Evolutionary conservation across 805 yeast genomes (phyloP).

Genomic region (Cyberlindnera americana): DNA sequence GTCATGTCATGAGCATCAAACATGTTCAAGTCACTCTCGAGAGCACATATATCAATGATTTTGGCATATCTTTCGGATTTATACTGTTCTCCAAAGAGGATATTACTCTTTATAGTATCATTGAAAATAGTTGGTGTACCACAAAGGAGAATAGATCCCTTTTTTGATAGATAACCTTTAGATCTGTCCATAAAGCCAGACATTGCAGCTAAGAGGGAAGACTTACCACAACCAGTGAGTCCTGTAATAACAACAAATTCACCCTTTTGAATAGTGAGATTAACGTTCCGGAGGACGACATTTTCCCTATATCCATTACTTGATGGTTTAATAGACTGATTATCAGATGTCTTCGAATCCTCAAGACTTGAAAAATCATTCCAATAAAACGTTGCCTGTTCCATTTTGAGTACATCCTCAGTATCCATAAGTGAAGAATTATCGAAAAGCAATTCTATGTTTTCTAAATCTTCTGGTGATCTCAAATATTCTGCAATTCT

Average conservation of each 20-base stretch:
- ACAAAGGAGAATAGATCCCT: slow-evolving; percentile 47
- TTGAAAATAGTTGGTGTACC: slow-evolving; percentile 86
- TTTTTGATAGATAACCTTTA: slow-evolving; percentile 44
- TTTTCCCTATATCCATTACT: background rate
- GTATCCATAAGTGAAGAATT: slow-evolving; percentile 31
- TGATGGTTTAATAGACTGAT: background rate
- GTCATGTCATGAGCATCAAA: slow-evolving; percentile 86
- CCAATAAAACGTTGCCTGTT: slow-evolving; percentile 55
- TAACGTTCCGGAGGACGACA: background rate
- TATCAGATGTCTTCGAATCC: background rate
- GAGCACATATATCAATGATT: slow-evolving; percentile 81
- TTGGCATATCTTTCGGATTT: slow-evolving; percentile 72
- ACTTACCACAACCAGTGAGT: slow-evolving; percentile 64
- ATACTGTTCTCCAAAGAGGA: slow-evolving; percentile 76
- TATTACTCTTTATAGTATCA: slow-evolving; percentile 83
- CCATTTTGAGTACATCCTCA: slow-evolving; percentile 39
- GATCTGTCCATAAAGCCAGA: slow-evolving; percentile 43
- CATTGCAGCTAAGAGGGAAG: slow-evolving; percentile 7
- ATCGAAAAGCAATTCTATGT: background rate
- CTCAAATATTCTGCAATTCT: slow-evolving; percentile 53
- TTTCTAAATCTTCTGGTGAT: slow-evolving; percentile 30
- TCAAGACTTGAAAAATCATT: slow-evolving; percentile 33
- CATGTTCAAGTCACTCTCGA: slow-evolving; percentile 64
- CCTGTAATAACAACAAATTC: slow-evolving; percentile 12
- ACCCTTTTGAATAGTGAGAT: background rate